These are phyloP conservation scores for Lepidopterella palustris DNA, from an alignment of 495 filamentous ascomycete genomes.

Conservation along the genomic window DNA sequence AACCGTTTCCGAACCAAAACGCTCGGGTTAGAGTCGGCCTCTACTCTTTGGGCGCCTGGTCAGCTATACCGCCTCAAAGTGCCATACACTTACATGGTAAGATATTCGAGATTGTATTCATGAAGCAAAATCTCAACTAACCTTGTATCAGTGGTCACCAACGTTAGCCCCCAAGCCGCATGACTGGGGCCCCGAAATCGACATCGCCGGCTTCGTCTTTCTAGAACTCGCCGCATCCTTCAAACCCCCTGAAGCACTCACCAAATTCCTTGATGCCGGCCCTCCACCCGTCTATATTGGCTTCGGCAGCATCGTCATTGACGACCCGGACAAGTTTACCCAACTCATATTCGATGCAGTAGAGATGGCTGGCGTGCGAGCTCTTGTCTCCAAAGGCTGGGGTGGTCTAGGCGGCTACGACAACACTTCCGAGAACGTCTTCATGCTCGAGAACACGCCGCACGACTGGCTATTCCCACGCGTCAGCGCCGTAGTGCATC, in stretches of 20 bases:
- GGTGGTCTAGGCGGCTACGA: constrained; percentile 31
- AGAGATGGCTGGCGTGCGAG: constrained; percentile 34
- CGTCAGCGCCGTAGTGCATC: constrained; percentile 36
- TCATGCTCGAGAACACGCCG: constrained; percentile 38
- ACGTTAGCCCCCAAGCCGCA: constrained; percentile 36
- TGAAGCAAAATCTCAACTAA: no score
- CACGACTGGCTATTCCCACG: constrained; percentile 40
- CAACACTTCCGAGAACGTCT: constrained; percentile 33
- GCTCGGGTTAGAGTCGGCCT: constrained; percentile 31
- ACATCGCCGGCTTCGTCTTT: constrained; percentile 39
- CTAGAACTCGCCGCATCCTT: constrained; percentile 35
- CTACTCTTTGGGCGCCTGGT: constrained; percentile 37
- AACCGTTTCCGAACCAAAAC: constrained; percentile 34
- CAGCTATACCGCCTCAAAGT: constrained; percentile 37
- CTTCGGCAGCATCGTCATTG: constrained; percentile 39
- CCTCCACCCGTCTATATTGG: constrained; percentile 38
- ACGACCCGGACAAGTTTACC: constrained; percentile 37
- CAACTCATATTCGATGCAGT: constrained; percentile 37
- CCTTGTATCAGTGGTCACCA: constrained; percentile 30
- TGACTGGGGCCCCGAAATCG: constrained; percentile 40
- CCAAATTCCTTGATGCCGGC: constrained; percentile 35
- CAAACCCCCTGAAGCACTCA: constrained; percentile 32
- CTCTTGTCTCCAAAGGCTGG: constrained; percentile 39
- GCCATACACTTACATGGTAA: constrained; percentile 36
- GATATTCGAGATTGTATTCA: neutral